Percentiles rank a stretch among this genome's conserved stretches.
These are phyloP conservation scores for Nannochloris sp. DNA, from an alignment of 139 green algal genomes.

Conservation along the genomic window DNA sequence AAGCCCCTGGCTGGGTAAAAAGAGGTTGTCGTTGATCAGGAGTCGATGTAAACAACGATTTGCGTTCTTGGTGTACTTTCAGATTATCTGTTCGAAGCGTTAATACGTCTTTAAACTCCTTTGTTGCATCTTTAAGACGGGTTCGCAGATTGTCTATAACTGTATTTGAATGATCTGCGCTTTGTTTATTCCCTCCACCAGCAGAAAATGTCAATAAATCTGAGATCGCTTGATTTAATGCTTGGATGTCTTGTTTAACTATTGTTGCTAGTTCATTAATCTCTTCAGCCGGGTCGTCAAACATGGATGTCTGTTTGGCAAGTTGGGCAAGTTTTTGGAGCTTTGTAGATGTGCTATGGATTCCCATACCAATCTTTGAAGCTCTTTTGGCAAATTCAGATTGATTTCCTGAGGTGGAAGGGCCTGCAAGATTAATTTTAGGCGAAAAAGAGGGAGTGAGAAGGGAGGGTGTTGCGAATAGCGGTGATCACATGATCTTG, in stretches of 20 bases:
- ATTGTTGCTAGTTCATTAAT: constrained; percentile 82
- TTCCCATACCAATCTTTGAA: constrained; percentile 78
- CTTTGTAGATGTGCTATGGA: constrained; percentile 89
- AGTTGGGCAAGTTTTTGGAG: constrained; percentile 88
- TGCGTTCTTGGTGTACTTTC: constrained; percentile 69
- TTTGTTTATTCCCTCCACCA: constrained; percentile 69
- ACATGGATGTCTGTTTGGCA: constrained; percentile 92
- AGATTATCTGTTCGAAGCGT: constrained; percentile 84
- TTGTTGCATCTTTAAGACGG: constrained; percentile 77
- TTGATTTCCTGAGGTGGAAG: constrained; percentile 29
- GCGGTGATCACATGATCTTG: not conserved
- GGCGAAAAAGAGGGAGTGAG: too few species aligned
- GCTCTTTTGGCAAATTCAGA: constrained; percentile 82
- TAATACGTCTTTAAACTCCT: constrained; percentile 92
- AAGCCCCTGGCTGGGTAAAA: constrained; percentile 22
- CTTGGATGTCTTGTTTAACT: constrained; percentile 89
- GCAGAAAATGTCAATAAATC: constrained; percentile 58
- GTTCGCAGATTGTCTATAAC: constrained; percentile 80
- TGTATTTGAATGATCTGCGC: constrained; percentile 71
- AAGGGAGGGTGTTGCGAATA: too few species aligned
- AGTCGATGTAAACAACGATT: constrained; percentile 72
- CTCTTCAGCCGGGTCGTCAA: constrained; percentile 91
- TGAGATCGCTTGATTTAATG: constrained; percentile 70
- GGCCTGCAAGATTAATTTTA: not conserved
- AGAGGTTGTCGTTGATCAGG: constrained; percentile 4